phyloP scores from a whole-genome alignment of 768 basidiomycete genomes.

The Gyrodon lividus region DNA sequence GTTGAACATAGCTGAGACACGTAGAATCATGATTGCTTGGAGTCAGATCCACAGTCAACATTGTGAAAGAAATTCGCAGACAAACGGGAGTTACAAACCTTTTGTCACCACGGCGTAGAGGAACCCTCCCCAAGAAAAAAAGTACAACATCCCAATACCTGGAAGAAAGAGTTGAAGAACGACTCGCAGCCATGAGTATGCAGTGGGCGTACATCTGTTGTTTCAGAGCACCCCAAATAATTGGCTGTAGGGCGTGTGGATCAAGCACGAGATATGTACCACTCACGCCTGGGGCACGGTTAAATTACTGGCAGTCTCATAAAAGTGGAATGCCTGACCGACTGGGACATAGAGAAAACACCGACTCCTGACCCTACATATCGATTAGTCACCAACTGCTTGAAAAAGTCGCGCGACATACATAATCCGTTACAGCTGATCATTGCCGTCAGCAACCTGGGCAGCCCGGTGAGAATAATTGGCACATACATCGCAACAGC shows the following conservation, averaged over 20 bases:
- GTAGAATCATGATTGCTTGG: constrained; percentile 16
- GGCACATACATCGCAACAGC: constrained; percentile 3
- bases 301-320: neutral
- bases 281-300: constrained; percentile 5
- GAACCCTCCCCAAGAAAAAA: neutral
- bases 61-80: too few relatives aligned
- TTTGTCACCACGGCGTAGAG: neutral
- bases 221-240: neutral
- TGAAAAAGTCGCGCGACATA: neutral
- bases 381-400: neutral
- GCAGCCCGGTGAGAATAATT: neutral
- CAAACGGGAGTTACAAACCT: constrained; percentile 1
- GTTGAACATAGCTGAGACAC: constrained; percentile 14
- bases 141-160: neutral
- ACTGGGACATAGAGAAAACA: neutral
- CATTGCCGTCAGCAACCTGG: neutral
- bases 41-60: neutral
- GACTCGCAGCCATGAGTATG: neutral
- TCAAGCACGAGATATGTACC: too few relatives aligned
- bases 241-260: too few relatives aligned
- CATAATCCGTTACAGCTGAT: constrained; percentile 2
- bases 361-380: neutral
- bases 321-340: neutral
- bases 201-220: constrained; percentile 3
- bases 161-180: neutral